Evolutionary conservation across 2,329 filamentous ascomycete species (phyloP).

Genomic region (Stagonosporopsis rhizophila): DNA sequence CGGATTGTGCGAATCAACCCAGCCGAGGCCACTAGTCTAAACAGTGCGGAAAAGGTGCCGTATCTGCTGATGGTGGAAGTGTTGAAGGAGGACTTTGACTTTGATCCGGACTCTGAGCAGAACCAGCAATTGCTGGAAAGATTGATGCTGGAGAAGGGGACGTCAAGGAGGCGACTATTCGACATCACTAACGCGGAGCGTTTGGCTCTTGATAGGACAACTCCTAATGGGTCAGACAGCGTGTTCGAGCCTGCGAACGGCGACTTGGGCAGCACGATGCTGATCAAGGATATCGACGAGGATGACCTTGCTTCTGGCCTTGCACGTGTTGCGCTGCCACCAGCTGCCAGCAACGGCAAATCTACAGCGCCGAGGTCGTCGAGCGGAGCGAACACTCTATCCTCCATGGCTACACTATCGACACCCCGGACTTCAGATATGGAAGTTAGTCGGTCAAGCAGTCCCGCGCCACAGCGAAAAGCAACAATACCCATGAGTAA

Average conservation of each 20-base stretch:
- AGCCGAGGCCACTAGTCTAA: slow-evolving; percentile 82
- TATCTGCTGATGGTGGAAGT: slow-evolving; percentile 87
- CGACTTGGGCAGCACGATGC: slow-evolving; percentile 75
- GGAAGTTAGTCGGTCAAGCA: slow-evolving; percentile 71
- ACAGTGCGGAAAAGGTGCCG: slow-evolving; percentile 85
- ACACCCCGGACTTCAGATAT: slow-evolving; percentile 75
- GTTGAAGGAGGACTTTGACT: slow-evolving; percentile 80
- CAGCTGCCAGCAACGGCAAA: slow-evolving; percentile 32
- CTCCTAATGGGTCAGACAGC: slow-evolving; percentile 65
- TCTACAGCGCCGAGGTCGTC: slow-evolving; percentile 61
- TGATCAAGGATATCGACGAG: slow-evolving; percentile 66
- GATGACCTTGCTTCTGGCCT: slow-evolving; percentile 45
- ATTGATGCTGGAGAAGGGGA: slow-evolving; percentile 71
- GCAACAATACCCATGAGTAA: slow-evolving; percentile 64
- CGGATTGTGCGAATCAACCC: slow-evolving; percentile 84
- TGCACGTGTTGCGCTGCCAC: slow-evolving; percentile 39
- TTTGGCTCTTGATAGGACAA: slow-evolving; percentile 53
- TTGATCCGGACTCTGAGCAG: slow-evolving; percentile 75
- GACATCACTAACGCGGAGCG: slow-evolving; percentile 68
- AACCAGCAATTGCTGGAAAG: slow-evolving; percentile 72
- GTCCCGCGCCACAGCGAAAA: slow-evolving; percentile 67
- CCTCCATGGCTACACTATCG: slow-evolving; percentile 65
- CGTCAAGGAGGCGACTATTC: slow-evolving; percentile 59
- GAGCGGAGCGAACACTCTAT: slow-evolving; percentile 67
- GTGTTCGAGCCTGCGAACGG: slow-evolving; percentile 84